Conservation (phyloP, 2,329 filamentous ascomycete genomes). For the Alternaria panax region DNA sequence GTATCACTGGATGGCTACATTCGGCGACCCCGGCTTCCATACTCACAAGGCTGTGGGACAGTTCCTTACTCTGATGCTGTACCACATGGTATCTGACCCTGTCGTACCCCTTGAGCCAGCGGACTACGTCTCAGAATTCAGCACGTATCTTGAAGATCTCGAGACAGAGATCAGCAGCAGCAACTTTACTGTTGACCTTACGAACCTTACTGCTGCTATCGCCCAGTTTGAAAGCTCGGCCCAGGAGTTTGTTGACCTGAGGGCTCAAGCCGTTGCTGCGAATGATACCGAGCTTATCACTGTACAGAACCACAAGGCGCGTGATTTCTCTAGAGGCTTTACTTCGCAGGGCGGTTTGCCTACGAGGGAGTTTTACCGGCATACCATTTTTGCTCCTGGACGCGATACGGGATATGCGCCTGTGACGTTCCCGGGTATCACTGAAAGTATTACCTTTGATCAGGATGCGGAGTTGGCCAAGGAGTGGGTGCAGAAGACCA, state of each 20-base stretch:
- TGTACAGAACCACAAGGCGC: conserved; percentile 55
- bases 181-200: conserved; percentile 43
- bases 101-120: conserved; percentile 51
- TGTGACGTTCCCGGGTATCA: conserved; percentile 49
- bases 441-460: conserved; percentile 48
- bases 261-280: conserved; percentile 36
- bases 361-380: conserved; percentile 55
- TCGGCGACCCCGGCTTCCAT: conserved; percentile 60
- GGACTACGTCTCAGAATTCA: conserved; percentile 50
- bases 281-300: conserved; percentile 41
- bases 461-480: conserved; percentile 39
- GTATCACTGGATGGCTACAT: conserved; percentile 62
- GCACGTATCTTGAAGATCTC: conserved; percentile 47
- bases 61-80: conserved; percentile 53
- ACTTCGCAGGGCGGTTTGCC: conserved; percentile 56
- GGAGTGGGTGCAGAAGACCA: conserved; percentile 48
- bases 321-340: conserved; percentile 57
- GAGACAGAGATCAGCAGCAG: conserved; percentile 38
- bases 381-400: conserved; percentile 58
- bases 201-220: conserved; percentile 46
- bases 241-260: conserved; percentile 38
- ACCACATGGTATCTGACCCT: conserved; percentile 51
- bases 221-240: conserved; percentile 45
- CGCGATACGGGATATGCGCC: conserved; percentile 51
- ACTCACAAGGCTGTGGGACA: conserved; percentile 60